These are phyloP conservation scores for Apium graveolens DNA, from an alignment of 129 eudicot genomes.

Conservation along the genomic window DNA sequence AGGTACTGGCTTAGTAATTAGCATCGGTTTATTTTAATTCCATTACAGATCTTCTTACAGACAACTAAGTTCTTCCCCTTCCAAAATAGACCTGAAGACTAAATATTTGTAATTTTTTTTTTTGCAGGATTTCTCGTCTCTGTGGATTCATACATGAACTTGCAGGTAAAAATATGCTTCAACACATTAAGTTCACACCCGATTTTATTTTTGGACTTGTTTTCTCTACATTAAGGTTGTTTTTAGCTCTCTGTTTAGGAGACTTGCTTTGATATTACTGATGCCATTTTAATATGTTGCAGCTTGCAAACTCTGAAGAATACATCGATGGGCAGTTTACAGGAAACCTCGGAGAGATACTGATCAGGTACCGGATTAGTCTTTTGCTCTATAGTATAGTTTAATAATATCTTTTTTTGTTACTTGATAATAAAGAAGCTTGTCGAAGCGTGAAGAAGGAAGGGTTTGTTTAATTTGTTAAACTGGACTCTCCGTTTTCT, in stretches of 20 bases:
- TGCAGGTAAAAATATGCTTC: constrained; percentile 43
- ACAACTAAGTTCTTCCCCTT: background rate
- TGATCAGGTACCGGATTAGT: constrained; percentile 55
- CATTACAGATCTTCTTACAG: background rate
- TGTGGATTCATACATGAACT: constrained; percentile 80
- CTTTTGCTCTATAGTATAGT: background rate
- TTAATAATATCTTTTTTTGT: background rate
- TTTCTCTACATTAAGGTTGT: background rate
- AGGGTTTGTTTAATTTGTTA: background rate
- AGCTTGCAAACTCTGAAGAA: constrained; percentile 91
- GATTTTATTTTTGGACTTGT: background rate
- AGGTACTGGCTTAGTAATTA: constrained; percentile 24
- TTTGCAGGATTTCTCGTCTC: constrained; percentile 64
- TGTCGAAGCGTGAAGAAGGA: background rate
- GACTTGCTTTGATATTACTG: background rate
- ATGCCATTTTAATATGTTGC: constrained; percentile 11
- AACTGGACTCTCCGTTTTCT: background rate
- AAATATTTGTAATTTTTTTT: background rate
- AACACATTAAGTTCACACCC: background rate
- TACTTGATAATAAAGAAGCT: background rate
- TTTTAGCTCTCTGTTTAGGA: background rate
- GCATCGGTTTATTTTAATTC: background rate
- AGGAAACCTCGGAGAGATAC: constrained; percentile 84
- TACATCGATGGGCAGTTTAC: constrained; percentile 75
- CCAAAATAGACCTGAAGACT: background rate